Evolutionary conservation across 495 filamentous ascomycete genomes (phyloP).

Genomic region (Xanthoparmelia taractica): DNA sequence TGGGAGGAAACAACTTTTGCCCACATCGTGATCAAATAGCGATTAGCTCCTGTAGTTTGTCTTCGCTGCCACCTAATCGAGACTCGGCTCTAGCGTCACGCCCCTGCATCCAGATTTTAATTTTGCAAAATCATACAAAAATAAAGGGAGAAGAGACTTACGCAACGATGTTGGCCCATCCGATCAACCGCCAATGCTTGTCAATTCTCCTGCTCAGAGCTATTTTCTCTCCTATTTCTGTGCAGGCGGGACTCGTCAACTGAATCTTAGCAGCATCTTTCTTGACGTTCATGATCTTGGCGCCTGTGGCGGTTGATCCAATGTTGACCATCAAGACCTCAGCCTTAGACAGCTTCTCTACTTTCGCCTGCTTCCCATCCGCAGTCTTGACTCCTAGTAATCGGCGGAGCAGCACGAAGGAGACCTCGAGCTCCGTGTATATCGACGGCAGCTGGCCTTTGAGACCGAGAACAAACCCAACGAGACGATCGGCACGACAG

Average conservation of each 20-base stretch:
- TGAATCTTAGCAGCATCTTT: conserved; percentile 90
- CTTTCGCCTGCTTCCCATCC: conserved; percentile 98
- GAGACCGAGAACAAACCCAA: conserved; percentile 94
- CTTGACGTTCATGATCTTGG: conserved; percentile 90
- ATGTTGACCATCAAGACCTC: conserved; percentile 99
- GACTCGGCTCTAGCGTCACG: conserved; percentile 46
- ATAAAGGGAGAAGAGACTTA: conserved; percentile 34
- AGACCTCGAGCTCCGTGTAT: conserved; percentile 96
- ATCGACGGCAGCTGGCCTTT: conserved; percentile 87
- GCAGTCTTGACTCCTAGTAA: conserved; percentile 95
- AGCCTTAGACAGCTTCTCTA: conserved; percentile 93
- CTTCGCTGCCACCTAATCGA: conserved; percentile 29
- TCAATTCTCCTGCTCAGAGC: conserved; percentile 92
- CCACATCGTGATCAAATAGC: background rate
- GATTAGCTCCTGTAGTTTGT: background rate
- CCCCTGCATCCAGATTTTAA: conserved; percentile 32
- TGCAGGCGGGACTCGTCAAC: conserved; percentile 85
- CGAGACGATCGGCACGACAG: conserved; percentile 95
- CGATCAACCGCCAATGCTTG: conserved; percentile 98
- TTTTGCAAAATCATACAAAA: background rate
- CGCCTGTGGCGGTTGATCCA: conserved; percentile 87
- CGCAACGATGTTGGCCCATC: conserved; percentile 88
- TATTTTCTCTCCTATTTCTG: conserved; percentile 93
- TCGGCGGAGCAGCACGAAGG: conserved; percentile 93
- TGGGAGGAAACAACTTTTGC: background rate